Conservation (phyloP, 208 protist species). For the Naegleria gruberi region DNA sequence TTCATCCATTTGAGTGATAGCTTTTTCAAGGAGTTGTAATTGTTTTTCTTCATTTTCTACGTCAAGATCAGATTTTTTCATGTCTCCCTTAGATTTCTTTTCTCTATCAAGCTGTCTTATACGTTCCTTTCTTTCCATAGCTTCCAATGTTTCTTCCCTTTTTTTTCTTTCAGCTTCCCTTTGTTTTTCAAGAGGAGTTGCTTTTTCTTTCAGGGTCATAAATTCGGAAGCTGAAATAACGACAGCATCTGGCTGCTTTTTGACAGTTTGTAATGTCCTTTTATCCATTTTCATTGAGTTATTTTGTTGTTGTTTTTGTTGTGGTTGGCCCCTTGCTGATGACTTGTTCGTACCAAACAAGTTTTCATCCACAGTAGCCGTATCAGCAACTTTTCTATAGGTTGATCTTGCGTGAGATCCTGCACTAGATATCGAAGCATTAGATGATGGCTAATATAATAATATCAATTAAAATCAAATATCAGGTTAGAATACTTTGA, state of each 20-base stretch:
- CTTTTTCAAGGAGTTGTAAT: slow-evolving; percentile 60
- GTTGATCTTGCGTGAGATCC: neutral
- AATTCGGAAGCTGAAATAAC: neutral
- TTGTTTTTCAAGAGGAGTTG: neutral
- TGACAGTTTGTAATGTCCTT: too few species aligned
- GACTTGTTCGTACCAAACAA: too few species aligned
- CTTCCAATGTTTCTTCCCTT: neutral
- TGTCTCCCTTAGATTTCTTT: neutral
- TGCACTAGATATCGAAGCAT: neutral
- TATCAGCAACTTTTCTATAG: neutral
- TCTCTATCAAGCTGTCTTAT: neutral
- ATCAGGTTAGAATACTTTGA: neutral
- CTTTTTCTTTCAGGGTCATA: neutral
- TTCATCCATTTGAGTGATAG: slow-evolving; percentile 65
- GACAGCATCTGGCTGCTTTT: neutral
- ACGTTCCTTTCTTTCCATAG: neutral
- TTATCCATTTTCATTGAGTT: too few species aligned
- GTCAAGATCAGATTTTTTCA: slow-evolving; percentile 6
- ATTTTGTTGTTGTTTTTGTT: too few species aligned
- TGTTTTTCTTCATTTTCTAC: neutral
- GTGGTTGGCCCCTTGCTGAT: too few species aligned
- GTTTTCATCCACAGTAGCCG: neutral
- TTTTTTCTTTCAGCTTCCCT: neutral
- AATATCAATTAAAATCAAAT: neutral
- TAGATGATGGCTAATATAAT: neutral